Percentiles rank a stretch among this genome's conserved stretches.
Conservation (phyloP, 2,329 filamentous ascomycete genomes). For the Nemania serpens region DNA sequence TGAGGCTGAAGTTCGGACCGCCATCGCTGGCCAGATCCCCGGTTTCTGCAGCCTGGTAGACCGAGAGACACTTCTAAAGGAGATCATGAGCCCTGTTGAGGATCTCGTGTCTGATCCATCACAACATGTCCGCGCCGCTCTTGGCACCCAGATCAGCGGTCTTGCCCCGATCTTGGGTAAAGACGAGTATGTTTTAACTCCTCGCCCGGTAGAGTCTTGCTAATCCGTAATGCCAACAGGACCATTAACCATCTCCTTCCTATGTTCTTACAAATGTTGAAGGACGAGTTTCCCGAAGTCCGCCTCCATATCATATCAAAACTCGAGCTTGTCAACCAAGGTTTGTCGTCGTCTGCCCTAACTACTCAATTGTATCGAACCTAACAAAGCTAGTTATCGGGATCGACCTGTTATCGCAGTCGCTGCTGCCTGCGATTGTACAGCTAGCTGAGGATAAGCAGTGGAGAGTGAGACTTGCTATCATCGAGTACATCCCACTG, state of each 20-base stretch:
- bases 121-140: slow-evolving; percentile 92
- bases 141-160: slow-evolving; percentile 96
- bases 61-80: slow-evolving; percentile 83
- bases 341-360: slow-evolving; percentile 51
- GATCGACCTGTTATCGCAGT: slow-evolving; percentile 95
- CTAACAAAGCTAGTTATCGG: slow-evolving; percentile 74
- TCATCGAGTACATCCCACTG: slow-evolving; percentile 98
- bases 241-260: slow-evolving; percentile 95
- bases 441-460: slow-evolving; percentile 99
- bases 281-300: slow-evolving; percentile 98
- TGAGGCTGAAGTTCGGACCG: slow-evolving; percentile 95
- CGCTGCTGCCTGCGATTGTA: slow-evolving; percentile 93
- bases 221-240: slow-evolving; percentile 50
- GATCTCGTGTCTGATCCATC: slow-evolving; percentile 95
- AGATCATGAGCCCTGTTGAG: slow-evolving; percentile 96
- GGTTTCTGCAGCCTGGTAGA: slow-evolving; percentile 94
- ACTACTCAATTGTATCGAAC: neutral
- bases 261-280: slow-evolving; percentile 99
- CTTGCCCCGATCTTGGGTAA: slow-evolving; percentile 96
- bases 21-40: slow-evolving; percentile 95
- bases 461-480: slow-evolving; percentile 95
- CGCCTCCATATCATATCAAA: slow-evolving; percentile 99
- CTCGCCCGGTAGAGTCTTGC: slow-evolving; percentile 24
- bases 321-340: slow-evolving; percentile 95
- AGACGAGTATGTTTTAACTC: slow-evolving; percentile 72